phyloP scores from a whole-genome alignment of 805 yeast species.

The Cyberlindnera samutprakarnensis region DNA sequence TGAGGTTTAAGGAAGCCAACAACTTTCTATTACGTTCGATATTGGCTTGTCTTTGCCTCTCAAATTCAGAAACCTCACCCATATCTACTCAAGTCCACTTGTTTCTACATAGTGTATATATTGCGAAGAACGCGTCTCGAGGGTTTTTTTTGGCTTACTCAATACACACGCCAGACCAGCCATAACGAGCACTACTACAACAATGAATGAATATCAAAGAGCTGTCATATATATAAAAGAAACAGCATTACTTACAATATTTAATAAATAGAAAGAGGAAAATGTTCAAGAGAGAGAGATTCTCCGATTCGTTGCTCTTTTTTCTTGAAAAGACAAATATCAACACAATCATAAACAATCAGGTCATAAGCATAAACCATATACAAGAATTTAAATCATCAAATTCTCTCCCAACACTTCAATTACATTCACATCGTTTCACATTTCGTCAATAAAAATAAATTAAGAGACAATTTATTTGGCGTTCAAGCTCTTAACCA shows the following conservation, averaged over 20 bases:
- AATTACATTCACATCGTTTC: too few relatives aligned
- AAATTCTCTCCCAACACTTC: too few relatives aligned
- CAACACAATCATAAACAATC: background rate
- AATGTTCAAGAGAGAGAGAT: too few relatives aligned
- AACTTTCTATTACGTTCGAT: slow-evolving; percentile 79
- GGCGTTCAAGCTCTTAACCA: slow-evolving; percentile 43
- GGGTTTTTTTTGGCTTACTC: background rate
- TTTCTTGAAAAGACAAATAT: background rate
- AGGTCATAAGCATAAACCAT: slow-evolving; percentile 4
- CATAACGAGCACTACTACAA: too few relatives aligned
- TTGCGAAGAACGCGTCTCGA: background rate
- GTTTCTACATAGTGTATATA: too few relatives aligned
- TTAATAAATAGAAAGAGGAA: too few relatives aligned
- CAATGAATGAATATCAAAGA: too few relatives aligned
- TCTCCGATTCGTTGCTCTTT: background rate
- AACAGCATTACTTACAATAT: too few relatives aligned
- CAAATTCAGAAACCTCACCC: slow-evolving; percentile 70
- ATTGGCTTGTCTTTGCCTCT: slow-evolving; percentile 63
- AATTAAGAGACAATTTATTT: too few relatives aligned
- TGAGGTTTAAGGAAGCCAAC: slow-evolving; percentile 62
- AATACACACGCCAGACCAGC: too few relatives aligned
- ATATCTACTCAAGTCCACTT: background rate
- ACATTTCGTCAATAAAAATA: too few relatives aligned
- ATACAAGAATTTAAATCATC: slow-evolving; percentile 1
- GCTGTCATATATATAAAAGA: too few relatives aligned